These are phyloP conservation scores for Pterocarpus macrocarpus DNA, from an alignment of 306 rosid genomes.

Conservation along the genomic window DNA sequence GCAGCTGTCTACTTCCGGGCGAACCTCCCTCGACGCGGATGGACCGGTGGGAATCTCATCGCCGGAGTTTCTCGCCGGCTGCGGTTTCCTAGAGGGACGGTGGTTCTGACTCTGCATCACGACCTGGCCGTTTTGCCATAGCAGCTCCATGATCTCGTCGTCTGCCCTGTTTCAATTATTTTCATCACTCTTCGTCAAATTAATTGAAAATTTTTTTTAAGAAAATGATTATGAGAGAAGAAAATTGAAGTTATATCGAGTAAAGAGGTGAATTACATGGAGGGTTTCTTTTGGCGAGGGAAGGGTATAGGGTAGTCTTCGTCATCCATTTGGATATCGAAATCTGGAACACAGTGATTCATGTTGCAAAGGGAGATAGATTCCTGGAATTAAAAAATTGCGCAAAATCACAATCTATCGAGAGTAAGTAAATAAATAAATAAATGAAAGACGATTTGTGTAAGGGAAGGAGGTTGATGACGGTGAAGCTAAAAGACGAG, in stretches of 20 bases:
- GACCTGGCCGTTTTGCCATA: slow-evolving; percentile 84
- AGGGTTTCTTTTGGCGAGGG: slow-evolving; percentile 56
- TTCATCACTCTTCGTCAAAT: background rate
- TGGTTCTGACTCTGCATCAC: slow-evolving; percentile 76
- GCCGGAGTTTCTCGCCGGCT: slow-evolving; percentile 37
- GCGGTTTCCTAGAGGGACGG: slow-evolving; percentile 52
- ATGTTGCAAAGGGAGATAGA: slow-evolving; percentile 34
- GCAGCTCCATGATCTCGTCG: slow-evolving; percentile 74
- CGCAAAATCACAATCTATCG: no score
- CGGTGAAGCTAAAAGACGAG: background rate
- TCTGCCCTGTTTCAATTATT: slow-evolving; percentile 65
- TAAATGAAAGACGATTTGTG: background rate
- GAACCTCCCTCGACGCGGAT: slow-evolving; percentile 48
- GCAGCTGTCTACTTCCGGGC: slow-evolving; percentile 38
- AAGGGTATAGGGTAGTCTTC: slow-evolving; percentile 55
- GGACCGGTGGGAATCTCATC: slow-evolving; percentile 47
- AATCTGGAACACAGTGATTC: slow-evolving; percentile 78
- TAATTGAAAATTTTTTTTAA: no score
- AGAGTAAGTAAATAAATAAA: background rate
- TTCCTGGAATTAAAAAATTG: background rate
- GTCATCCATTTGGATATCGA: slow-evolving; percentile 58
- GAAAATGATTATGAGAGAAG: background rate
- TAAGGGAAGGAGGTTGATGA: background rate
- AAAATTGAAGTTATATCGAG: background rate
- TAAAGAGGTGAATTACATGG: slow-evolving; percentile 47